A percentile compares a stretch with the other conserved stretches of the same genome.
Conservation (phyloP, 441 rosid species). For the Geranium incanum region DNA sequence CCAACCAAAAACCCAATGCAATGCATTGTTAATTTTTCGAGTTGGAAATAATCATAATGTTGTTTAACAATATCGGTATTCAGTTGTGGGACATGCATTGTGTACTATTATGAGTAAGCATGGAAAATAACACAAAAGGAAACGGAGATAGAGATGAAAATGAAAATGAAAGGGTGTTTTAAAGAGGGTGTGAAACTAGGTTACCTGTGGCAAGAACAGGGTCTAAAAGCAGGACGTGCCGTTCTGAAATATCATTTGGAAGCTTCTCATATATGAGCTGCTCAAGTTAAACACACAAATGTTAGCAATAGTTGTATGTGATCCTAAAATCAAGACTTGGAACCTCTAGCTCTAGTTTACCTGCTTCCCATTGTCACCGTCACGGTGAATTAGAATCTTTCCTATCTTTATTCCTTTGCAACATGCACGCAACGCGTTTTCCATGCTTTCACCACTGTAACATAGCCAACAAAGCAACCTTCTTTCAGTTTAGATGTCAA, state of each 20-base stretch:
- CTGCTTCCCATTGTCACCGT: conserved; percentile 92
- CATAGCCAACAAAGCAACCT: conserved; percentile 11
- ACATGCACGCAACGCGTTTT: conserved; percentile 69
- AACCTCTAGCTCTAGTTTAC: conserved; percentile 33
- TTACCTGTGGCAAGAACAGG: conserved; percentile 94
- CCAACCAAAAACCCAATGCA: too few species aligned
- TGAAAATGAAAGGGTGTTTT: too few species aligned
- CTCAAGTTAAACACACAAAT: conserved; percentile 68
- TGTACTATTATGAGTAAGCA: background rate
- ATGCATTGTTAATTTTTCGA: background rate
- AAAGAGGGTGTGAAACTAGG: conserved; percentile 12
- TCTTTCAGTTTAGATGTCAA: conserved; percentile 1
- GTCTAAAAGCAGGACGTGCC: conserved; percentile 92
- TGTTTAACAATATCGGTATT: background rate
- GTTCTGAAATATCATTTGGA: conserved; percentile 89
- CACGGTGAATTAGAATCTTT: conserved; percentile 88
- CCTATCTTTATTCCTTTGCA: conserved; percentile 97
- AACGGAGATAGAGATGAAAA: background rate
- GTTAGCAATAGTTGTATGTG: conserved; percentile 72
- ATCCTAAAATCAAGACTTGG: conserved; percentile 38
- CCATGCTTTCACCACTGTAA: conserved; percentile 96
- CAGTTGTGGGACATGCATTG: background rate
- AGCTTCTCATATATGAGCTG: conserved; percentile 97
- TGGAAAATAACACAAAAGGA: background rate
- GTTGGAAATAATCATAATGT: background rate